phyloP scores from a whole-genome alignment of 495 filamentous ascomycete species.

The Monascus purpureus region DNA sequence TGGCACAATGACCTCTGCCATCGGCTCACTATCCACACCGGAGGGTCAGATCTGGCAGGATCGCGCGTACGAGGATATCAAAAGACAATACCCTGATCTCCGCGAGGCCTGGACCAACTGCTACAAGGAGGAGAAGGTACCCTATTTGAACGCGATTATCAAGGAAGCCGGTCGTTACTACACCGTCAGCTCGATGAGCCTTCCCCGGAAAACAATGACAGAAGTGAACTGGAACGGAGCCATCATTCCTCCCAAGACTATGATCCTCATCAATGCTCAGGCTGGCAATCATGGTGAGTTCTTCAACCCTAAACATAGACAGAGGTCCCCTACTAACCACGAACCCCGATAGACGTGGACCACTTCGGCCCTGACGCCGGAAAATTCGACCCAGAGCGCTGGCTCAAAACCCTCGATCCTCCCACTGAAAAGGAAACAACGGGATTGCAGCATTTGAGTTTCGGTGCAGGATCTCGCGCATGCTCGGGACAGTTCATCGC shows the following conservation, averaged over 20 bases:
- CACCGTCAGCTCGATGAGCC: slow-evolving; percentile 38
- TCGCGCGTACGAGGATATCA: slow-evolving; percentile 40
- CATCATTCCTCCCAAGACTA: slow-evolving; percentile 39
- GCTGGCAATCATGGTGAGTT: slow-evolving; percentile 41
- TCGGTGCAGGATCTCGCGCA: slow-evolving; percentile 38
- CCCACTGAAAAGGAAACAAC: slow-evolving; percentile 19
- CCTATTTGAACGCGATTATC: slow-evolving; percentile 34
- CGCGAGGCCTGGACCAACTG: slow-evolving; percentile 34
- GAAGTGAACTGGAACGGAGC: slow-evolving; percentile 42
- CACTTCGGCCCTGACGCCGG: slow-evolving; percentile 35
- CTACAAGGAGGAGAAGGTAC: slow-evolving; percentile 32
- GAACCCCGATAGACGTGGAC: slow-evolving; percentile 26
- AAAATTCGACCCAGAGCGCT: slow-evolving; percentile 39
- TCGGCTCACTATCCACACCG: slow-evolving; percentile 32
- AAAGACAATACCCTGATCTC: slow-evolving; percentile 28
- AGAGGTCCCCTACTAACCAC: too few relatives aligned
- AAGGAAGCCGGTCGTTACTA: slow-evolving; percentile 43
- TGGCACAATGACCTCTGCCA: slow-evolving; percentile 30
- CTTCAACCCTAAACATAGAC: too few relatives aligned
- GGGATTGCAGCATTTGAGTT: slow-evolving; percentile 34
- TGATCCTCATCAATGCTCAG: slow-evolving; percentile 44
- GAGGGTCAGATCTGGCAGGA: slow-evolving; percentile 38
- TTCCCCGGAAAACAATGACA: slow-evolving; percentile 35
- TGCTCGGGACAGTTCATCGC: slow-evolving; percentile 41
- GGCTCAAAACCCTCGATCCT: slow-evolving; percentile 26